Base-by-base conservation (phyloP, 441 rosid genomes). In the Mallotus japonicus region DNA sequence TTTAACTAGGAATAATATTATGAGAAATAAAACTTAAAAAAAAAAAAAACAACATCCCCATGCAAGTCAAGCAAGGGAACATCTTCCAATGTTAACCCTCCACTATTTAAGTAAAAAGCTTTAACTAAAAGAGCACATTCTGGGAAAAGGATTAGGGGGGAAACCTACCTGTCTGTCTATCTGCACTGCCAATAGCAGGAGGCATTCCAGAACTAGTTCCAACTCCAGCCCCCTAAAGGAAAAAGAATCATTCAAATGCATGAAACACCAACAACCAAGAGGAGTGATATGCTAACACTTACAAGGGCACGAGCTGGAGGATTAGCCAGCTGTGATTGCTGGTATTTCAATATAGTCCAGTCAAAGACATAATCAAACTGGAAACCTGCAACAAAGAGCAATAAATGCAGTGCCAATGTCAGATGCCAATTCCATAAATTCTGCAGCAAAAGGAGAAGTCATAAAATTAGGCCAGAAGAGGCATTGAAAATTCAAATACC, bases 361-460 rank as follows among this genome's bases (percentile, higher is more conserved):
- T 95, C 99, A 84, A 91, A 95, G 6, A 95, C 97, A 70, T 95
- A 90, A 81, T 95, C 99, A 79, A 90, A 92, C 80, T 95, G 98
- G 78, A 95, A 95, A 72, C 99, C 98, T 95, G 83, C 8, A 61
- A 19, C 42, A 75, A 73, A 71, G 13, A 55, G 9, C 34, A 83
- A 75, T 56, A 71, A 28, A 46, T 63, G 16, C 9, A 28, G 73
- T 6, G 11, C 72, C 12, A 51, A 32, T 37, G 57, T 40, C 44
- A 62, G 42, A 58, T 44, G 50, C 28, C 58, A 69, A 15, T 64
- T 24, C 24, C 22, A 58, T 51, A 51, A 24, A 51, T 42, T 66
- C 54, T 55, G 16, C 1, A 14, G 47, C 13, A 19, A 40, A n/a
- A 16, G 16, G 0, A 40, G 11, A 42, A 46, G 32, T 8, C 24